A percentile compares a stretch with the other conserved stretches of the same genome.
Evolutionary conservation across 805 yeast species (phyloP).

Genomic region (Priceomyces castillae): DNA sequence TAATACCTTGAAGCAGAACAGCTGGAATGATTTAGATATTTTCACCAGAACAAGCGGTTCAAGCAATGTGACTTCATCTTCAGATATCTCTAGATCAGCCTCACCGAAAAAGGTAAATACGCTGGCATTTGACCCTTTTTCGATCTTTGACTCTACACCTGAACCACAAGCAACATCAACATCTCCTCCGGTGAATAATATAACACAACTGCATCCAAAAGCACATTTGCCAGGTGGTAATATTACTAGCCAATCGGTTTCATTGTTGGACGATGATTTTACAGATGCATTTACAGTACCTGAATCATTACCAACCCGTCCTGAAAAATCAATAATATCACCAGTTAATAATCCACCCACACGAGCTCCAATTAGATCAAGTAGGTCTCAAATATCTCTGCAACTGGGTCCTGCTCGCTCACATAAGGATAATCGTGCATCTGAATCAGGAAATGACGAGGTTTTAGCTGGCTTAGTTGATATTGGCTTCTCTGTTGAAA

Average conservation of each 20-base stretch:
- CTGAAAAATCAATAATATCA: neutral
- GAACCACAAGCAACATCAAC: conserved; percentile 3
- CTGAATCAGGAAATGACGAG: conserved; percentile 33
- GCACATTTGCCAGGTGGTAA: neutral
- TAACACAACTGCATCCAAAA: neutral
- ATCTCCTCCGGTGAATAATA: neutral
- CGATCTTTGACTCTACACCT: conserved; percentile 15
- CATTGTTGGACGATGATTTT: conserved; percentile 40
- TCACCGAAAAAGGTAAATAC: neutral
- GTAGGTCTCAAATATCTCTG: no score
- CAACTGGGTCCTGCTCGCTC: no score
- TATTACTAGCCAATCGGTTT: neutral
- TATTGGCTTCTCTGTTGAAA: conserved; percentile 71
- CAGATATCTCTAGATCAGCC: conserved; percentile 2
- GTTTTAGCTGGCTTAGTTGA: conserved; percentile 69
- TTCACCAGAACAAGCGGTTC: conserved; percentile 19
- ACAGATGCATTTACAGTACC: conserved; percentile 32
- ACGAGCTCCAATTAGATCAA: no score
- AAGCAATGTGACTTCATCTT: neutral
- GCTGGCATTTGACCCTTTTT: conserved; percentile 22
- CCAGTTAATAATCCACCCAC: no score
- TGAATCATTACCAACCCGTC: neutral
- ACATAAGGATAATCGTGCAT: no score
- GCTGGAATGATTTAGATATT: conserved; percentile 40
- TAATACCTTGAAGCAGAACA: conserved; percentile 7